phyloP scores from a whole-genome alignment of 106 monocot species.

The Triglochin maritima region DNA sequence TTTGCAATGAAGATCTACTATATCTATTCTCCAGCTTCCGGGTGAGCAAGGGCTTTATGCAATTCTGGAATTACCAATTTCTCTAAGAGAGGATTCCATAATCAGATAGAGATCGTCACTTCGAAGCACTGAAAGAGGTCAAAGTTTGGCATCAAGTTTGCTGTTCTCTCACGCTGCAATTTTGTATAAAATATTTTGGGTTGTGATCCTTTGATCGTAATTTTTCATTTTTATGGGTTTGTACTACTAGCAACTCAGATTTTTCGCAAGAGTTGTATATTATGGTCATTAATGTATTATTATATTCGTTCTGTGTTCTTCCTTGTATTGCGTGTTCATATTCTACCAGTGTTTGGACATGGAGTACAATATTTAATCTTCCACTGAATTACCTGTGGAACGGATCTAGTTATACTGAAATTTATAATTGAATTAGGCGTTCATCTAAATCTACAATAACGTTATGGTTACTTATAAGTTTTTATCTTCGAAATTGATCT shows the following conservation, averaged over 20 bases:
- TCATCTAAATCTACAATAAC: no score
- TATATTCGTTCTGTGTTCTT: no score
- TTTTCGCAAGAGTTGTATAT: no score
- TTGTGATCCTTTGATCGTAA: neutral
- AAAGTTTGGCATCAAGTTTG: neutral
- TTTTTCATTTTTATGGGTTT: neutral
- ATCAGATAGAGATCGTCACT: neutral
- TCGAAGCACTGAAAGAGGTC: neutral
- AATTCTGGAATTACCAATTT: neutral
- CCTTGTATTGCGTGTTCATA: no score
- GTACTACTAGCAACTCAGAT: neutral
- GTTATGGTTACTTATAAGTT: no score
- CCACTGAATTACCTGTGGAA: no score
- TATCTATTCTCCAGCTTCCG: neutral
- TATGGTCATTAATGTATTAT: no score
- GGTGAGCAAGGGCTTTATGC: neutral
- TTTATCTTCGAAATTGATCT: no score
- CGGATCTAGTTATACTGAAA: no score
- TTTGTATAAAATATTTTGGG: conserved; percentile 2
- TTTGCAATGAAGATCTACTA: neutral
- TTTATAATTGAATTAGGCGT: no score
- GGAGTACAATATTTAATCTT: no score
- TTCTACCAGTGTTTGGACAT: no score
- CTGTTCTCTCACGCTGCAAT: neutral
- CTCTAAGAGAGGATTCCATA: neutral